Evolutionary conservation across 371 early-diverging fungal species (phyloP).

Genomic region (Mortierella sp.): DNA sequence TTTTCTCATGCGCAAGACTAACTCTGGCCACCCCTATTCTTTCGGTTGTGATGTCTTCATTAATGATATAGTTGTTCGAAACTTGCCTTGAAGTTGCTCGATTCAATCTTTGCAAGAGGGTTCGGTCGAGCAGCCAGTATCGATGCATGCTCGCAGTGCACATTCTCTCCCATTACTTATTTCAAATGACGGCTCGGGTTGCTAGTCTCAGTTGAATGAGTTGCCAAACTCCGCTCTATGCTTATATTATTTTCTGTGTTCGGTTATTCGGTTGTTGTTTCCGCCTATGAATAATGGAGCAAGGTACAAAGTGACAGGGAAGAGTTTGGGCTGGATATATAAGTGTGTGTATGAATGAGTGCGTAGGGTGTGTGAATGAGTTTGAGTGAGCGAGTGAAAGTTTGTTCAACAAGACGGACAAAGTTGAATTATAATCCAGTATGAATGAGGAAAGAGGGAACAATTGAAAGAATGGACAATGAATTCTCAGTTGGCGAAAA

Average conservation of each 20-base stretch:
- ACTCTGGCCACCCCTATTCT: neutral
- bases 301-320: too few relatives aligned
- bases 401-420: neutral
- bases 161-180: slow-evolving; percentile 15
- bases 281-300: too few relatives aligned
- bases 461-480: neutral
- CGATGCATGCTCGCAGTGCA: slow-evolving; percentile 45
- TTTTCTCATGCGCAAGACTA: too few relatives aligned
- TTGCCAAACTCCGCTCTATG: neutral
- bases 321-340: too few relatives aligned
- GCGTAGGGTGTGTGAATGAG: too few relatives aligned
- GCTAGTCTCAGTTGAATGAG: neutral
- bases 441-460: neutral
- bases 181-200: slow-evolving; percentile 1
- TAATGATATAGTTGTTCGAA: neutral
- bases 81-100: slow-evolving; percentile 57
- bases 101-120: slow-evolving; percentile 52
- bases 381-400: neutral
- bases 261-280: neutral
- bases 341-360: too few relatives aligned
- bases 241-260: neutral
- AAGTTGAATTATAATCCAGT: neutral
- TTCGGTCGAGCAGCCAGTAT: slow-evolving; percentile 43
- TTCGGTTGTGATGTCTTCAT: neutral
- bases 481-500: neutral